These are phyloP conservation scores for Ocimum tenuiflorum DNA, from an alignment of 257 asterid genomes.

Conservation along the genomic window DNA sequence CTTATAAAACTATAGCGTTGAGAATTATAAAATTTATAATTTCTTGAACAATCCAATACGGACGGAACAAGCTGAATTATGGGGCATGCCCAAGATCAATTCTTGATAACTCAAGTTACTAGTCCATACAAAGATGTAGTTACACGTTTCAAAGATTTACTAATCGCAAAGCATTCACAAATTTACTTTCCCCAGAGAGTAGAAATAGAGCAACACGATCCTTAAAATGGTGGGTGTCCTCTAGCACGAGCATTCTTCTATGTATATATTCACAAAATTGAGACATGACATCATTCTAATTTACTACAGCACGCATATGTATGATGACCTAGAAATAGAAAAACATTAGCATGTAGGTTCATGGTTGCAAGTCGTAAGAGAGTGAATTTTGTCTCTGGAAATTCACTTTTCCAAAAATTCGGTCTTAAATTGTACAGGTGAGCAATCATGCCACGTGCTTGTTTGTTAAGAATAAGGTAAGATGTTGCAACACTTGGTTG, in stretches of 20 bases:
- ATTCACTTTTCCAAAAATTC: not conserved
- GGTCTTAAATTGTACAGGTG: not conserved
- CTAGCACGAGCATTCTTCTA: too few relatives aligned
- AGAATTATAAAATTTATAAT: too few relatives aligned
- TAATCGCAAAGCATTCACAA: too few relatives aligned
- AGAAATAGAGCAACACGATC: too few relatives aligned
- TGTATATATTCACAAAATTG: not conserved
- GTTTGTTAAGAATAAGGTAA: conserved; percentile 7
- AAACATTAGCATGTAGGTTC: not conserved
- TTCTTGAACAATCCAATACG: too few relatives aligned
- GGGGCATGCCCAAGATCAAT: too few relatives aligned
- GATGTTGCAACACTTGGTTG: not conserved
- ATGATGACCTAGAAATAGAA: not conserved
- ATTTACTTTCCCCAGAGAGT: too few relatives aligned
- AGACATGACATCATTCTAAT: not conserved
- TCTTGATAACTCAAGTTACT: too few relatives aligned
- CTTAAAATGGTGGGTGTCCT: too few relatives aligned
- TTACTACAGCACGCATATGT: not conserved
- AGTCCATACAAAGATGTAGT: not conserved
- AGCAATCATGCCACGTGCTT: conserved; percentile 6
- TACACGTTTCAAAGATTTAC: too few relatives aligned
- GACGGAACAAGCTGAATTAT: too few relatives aligned
- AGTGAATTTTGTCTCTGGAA: not conserved
- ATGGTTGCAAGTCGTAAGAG: not conserved
- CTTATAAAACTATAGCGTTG: too few relatives aligned